These are phyloP conservation scores for Musa schizocarpa DNA, from an alignment of 176 grass and related monocot genomes.

Conservation along the genomic window DNA sequence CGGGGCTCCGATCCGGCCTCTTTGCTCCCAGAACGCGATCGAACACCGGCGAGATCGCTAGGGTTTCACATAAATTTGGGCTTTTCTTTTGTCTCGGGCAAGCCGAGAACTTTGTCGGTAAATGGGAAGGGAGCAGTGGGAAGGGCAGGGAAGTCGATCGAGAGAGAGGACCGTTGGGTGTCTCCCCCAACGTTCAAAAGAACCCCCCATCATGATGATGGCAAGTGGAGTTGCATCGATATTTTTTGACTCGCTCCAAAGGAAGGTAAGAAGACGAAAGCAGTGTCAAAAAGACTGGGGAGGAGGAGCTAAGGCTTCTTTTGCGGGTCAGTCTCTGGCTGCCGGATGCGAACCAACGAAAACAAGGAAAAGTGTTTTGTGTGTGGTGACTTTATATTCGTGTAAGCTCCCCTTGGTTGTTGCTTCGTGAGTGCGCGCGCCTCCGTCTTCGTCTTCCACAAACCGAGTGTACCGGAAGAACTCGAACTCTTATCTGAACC, in stretches of 20 bases:
- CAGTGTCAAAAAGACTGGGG: background rate
- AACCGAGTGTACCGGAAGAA: too few species aligned
- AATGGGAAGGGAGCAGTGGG: background rate
- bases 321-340: background rate
- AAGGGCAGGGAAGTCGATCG: background rate
- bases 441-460: too few species aligned
- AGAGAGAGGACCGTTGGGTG: background rate
- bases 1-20: background rate
- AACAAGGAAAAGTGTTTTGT: background rate
- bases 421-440: too few species aligned
- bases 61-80: slow-evolving; percentile 6
- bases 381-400: too few species aligned
- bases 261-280: background rate
- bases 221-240: background rate
- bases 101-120: background rate
- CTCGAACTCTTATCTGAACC: too few species aligned
- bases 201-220: background rate
- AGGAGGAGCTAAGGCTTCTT: background rate
- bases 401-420: too few species aligned
- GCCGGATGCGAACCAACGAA: background rate
- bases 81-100: background rate
- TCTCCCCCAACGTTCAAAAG: background rate
- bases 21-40: background rate
- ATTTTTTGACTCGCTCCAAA: background rate
- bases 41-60: background rate